Percentiles rank a stretch among this genome's conserved stretches.
Evolutionary conservation across 306 rosid genomes (phyloP).

Genomic region (Cucumis cinereus): DNA sequence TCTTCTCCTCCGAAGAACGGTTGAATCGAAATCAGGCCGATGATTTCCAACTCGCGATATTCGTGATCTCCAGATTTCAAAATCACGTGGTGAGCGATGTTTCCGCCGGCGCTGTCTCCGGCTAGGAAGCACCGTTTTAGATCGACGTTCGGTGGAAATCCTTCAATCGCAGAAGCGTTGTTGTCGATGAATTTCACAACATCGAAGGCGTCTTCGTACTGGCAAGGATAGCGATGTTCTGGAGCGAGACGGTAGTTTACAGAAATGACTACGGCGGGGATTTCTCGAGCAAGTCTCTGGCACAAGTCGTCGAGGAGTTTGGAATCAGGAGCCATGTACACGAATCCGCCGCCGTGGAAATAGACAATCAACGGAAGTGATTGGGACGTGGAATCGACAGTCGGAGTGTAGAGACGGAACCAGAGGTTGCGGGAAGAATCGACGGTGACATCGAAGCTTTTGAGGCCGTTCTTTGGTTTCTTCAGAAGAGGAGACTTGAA

Average conservation of each 20-base stretch:
- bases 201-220: conserved; percentile 3
- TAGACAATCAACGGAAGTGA: not conserved
- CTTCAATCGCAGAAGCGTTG: not conserved
- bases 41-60: not conserved
- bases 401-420: not conserved
- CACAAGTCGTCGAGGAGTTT: not conserved
- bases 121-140: not conserved
- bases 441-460: not conserved
- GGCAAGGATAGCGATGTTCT: not conserved
- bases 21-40: not conserved
- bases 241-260: not conserved
- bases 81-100: not conserved
- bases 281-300: not conserved
- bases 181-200: conserved; percentile 2
- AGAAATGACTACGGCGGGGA: not conserved
- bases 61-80: not conserved
- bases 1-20: not conserved
- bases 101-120: conserved; percentile 4
- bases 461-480: not conserved
- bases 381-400: not conserved
- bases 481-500: not conserved
- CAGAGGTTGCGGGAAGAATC: not conserved
- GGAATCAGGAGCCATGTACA: not conserved
- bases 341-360: not conserved
- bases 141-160: not conserved